Conservation (phyloP, 2,329 filamentous ascomycete species). For the Fusarium equiseti region DNA sequence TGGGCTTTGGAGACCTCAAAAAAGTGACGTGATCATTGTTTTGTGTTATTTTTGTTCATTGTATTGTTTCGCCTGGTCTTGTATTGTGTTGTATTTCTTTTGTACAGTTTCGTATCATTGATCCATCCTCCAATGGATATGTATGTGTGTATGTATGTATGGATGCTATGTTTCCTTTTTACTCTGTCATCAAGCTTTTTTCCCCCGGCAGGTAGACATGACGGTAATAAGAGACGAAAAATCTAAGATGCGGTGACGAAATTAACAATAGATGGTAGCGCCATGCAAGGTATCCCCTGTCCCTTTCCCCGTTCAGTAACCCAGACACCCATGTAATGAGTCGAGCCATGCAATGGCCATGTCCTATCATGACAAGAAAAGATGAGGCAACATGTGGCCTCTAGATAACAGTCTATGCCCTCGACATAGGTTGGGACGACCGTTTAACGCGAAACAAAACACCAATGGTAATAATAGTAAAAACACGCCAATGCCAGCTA, state of each 20-base stretch:
- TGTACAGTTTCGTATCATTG: constrained; percentile 3
- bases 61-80: background rate
- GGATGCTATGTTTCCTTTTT: constrained; percentile 6
- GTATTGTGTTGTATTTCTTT: background rate
- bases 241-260: constrained; percentile 36
- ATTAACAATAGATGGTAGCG: constrained; percentile 29
- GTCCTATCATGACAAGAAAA: constrained; percentile 11
- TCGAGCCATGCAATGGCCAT: background rate
- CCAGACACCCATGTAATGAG: constrained; percentile 5
- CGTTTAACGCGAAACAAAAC: constrained; percentile 20
- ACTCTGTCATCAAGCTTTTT: background rate
- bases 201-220: background rate
- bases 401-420: constrained; percentile 18
- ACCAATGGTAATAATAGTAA: constrained; percentile 13
- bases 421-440: constrained; percentile 28
- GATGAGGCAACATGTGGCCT: constrained; percentile 14
- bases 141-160: background rate
- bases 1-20: constrained; percentile 4
- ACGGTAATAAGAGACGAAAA: constrained; percentile 2
- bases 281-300: constrained; percentile 32
- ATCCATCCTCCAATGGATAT: background rate
- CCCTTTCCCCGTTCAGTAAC: constrained; percentile 24
- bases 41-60: constrained; percentile 16
- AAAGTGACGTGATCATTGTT: constrained; percentile 22
- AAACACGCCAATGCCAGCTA: constrained; percentile 22